These are phyloP conservation scores for Colletotrichum orbiculare DNA, from an alignment of 2,329 filamentous ascomycete species.

Conservation along the genomic window DNA sequence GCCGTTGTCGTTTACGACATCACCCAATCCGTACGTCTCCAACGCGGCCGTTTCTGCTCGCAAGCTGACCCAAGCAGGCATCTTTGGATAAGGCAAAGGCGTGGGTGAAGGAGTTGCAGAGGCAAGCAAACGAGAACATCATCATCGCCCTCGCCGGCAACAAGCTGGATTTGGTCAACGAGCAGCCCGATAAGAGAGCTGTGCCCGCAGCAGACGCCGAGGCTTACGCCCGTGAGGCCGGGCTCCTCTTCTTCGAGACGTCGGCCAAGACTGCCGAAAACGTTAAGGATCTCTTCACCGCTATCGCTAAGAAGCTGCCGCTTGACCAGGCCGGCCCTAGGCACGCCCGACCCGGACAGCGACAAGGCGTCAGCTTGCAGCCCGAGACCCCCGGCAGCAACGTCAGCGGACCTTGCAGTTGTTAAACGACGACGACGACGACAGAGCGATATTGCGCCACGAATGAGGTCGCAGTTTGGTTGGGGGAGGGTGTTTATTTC, in stretches of 20 bases:
- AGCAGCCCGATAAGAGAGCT: slow-evolving; percentile 95
- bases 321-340: slow-evolving; percentile 95
- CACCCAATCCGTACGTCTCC: slow-evolving; percentile 87
- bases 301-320: slow-evolving; percentile 96
- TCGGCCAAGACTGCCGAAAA: slow-evolving; percentile 98
- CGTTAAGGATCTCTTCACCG: slow-evolving; percentile 93
- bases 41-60: slow-evolving; percentile 31
- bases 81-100: slow-evolving; percentile 99
- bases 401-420: slow-evolving; percentile 65
- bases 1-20: slow-evolving; percentile 99
- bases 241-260: slow-evolving; percentile 97
- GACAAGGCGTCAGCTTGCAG: slow-evolving; percentile 67
- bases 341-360: slow-evolving; percentile 76
- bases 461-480: slow-evolving; percentile 6
- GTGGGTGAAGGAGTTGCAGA: slow-evolving; percentile 98
- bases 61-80: slow-evolving; percentile 65
- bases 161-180: slow-evolving; percentile 95
- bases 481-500: slow-evolving; percentile 11
- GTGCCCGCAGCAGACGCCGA: slow-evolving; percentile 91
- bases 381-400: slow-evolving; percentile 70
- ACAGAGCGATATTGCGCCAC: slow-evolving; percentile 25
- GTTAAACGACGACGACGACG: slow-evolving; percentile 51
- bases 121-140: slow-evolving; percentile 99
- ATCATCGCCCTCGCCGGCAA: slow-evolving; percentile 98
- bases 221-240: slow-evolving; percentile 93